These are phyloP conservation scores for Nicotiana otophora DNA, from an alignment of 257 asterid genomes.

Conservation along the genomic window DNA sequence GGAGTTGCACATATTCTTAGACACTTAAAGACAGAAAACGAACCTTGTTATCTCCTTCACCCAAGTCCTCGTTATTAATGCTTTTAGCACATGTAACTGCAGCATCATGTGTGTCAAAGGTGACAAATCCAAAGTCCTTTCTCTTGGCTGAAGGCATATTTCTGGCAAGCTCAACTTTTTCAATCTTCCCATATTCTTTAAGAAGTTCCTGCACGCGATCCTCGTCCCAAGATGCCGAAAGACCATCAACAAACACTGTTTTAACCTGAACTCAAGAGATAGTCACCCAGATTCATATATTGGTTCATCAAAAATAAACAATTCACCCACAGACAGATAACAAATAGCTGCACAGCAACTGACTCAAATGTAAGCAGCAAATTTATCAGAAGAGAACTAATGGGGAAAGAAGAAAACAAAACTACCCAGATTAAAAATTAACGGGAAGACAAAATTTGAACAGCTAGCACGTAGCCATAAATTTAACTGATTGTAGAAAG, in stretches of 20 bases:
- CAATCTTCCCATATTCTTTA: constrained; percentile 59
- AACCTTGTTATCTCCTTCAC: constrained; percentile 88
- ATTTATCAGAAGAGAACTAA: neutral
- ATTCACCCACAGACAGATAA: neutral
- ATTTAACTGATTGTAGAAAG: neutral
- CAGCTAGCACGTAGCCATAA: neutral
- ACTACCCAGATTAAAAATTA: neutral
- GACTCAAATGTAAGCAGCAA: neutral
- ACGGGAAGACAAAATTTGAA: neutral
- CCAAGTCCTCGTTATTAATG: constrained; percentile 84
- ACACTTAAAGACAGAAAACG: constrained; percentile 5
- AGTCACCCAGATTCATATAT: neutral
- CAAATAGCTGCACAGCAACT: neutral
- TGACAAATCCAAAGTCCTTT: constrained; percentile 94
- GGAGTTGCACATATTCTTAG: neutral
- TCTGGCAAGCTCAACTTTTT: constrained; percentile 89
- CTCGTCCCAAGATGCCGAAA: constrained; percentile 88
- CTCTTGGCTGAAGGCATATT: constrained; percentile 98
- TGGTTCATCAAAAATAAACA: neutral
- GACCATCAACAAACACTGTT: constrained; percentile 95
- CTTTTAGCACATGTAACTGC: constrained; percentile 87
- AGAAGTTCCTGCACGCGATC: constrained; percentile 59
- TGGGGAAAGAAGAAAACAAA: neutral
- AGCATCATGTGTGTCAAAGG: constrained; percentile 81
- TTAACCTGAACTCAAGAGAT: constrained; percentile 55